Evolutionary conservation across 176 grass and related monocot genomes (phyloP).

Genomic region (Rhynchospora tenuis): DNA sequence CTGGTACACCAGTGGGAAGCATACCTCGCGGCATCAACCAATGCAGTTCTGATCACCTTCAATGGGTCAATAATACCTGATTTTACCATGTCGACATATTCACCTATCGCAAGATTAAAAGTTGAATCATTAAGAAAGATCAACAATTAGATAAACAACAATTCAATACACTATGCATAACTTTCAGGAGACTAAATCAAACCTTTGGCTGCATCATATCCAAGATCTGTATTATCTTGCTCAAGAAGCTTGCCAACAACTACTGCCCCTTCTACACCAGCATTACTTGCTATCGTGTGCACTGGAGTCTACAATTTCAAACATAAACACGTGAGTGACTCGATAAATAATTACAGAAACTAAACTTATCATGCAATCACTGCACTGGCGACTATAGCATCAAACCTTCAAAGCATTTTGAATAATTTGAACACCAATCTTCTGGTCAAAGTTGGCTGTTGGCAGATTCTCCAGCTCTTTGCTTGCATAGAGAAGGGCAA

Average conservation of each 20-base stretch:
- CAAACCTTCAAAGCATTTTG: constrained; percentile 93
- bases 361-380: neutral
- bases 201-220: constrained; percentile 98
- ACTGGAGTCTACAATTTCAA: constrained; percentile 64
- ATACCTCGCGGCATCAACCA: constrained; percentile 98
- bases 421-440: constrained; percentile 99
- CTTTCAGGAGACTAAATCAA: neutral
- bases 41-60: constrained; percentile 96
- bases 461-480: constrained; percentile 80
- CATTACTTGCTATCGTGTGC: constrained; percentile 83
- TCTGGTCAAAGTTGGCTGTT: constrained; percentile 93
- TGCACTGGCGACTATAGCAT: neutral
- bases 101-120: constrained; percentile 31
- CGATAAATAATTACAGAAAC: neutral
- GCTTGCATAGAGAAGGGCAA: constrained; percentile 97
- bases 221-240: constrained; percentile 79
- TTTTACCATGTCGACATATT: constrained; percentile 98
- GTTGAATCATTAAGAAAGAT: neutral
- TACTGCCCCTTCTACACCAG: constrained; percentile 93
- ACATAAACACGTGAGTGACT: neutral
- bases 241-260: constrained; percentile 97
- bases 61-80: constrained; percentile 92
- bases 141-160: neutral
- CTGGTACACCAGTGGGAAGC: neutral
- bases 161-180: neutral